Evolutionary conservation across 192 early-diverging fungal species (phyloP).

Genomic region (Coemansia sp.): DNA sequence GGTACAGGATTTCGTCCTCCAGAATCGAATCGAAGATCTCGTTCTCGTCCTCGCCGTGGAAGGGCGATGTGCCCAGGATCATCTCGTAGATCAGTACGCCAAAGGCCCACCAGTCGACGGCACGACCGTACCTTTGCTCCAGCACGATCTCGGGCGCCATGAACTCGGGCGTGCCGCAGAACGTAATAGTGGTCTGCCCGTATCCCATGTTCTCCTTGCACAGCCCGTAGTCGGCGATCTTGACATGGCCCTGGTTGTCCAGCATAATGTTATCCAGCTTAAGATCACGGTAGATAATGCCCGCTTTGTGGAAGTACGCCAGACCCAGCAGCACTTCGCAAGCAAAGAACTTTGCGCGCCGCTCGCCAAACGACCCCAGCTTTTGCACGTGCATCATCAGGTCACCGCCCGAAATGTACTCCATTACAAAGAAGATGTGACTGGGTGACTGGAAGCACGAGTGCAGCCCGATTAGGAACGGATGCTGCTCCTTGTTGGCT

Average conservation of each 20-base stretch:
- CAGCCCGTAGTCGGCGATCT: constrained; percentile 97
- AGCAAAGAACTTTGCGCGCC: constrained; percentile 94
- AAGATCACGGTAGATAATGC: constrained; percentile 94
- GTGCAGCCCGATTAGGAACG: constrained; percentile 95
- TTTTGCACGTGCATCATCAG: constrained; percentile 99
- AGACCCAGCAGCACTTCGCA: constrained; percentile 92
- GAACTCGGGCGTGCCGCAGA: constrained; percentile 98
- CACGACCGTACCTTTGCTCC: constrained; percentile 93
- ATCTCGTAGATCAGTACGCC: constrained; percentile 87
- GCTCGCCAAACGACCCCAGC: constrained; percentile 82
- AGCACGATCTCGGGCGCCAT: constrained; percentile 98
- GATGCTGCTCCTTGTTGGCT: constrained; percentile 87
- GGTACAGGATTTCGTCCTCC: constrained; percentile 93
- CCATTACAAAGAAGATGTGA: constrained; percentile 97
- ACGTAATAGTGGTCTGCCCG: constrained; percentile 87
- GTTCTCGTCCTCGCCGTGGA: constrained; percentile 94
- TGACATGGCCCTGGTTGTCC: constrained; percentile 91
- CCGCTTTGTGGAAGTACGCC: constrained; percentile 93
- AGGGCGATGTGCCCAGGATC: constrained; percentile 90
- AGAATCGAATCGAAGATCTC: constrained; percentile 98
- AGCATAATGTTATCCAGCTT: constrained; percentile 97
- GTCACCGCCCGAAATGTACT: constrained; percentile 96
- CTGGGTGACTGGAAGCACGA: constrained; percentile 96
- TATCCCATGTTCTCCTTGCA: constrained; percentile 96
- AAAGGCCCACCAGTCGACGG: constrained; percentile 99